Conservation (phyloP, 257 asterid species). For the Misopates orontium region DNA sequence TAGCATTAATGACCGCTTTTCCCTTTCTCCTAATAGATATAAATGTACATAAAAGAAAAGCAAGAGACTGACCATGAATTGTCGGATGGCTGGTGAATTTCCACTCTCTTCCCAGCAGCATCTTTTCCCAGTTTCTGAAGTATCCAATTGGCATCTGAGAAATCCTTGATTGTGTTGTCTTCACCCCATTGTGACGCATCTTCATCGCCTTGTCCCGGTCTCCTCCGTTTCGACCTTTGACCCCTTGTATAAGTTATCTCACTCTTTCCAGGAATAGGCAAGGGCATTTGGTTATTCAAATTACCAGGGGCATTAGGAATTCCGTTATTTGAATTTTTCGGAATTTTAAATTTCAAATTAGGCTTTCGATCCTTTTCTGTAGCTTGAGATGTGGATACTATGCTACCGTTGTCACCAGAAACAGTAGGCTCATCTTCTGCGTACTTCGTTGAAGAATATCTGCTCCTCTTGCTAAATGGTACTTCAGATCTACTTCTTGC, state of each 20-base stretch:
- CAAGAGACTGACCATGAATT: conserved; percentile 67
- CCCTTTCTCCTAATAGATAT: not conserved
- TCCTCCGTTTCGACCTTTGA: conserved; percentile 83
- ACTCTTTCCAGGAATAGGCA: conserved; percentile 56
- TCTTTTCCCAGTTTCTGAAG: conserved; percentile 92
- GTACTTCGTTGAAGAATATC: conserved; percentile 32
- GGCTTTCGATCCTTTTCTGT: conserved; percentile 58
- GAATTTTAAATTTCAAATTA: conserved; percentile 68
- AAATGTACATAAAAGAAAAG: not conserved
- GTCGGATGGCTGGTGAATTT: conserved; percentile 78
- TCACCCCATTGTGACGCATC: conserved; percentile 48
- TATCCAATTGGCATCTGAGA: conserved; percentile 89
- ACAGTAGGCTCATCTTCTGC: conserved; percentile 37
- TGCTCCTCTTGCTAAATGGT: conserved; percentile 46
- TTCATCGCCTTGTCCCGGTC: conserved; percentile 60
- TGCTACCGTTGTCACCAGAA: conserved; percentile 43
- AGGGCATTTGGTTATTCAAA: conserved; percentile 30
- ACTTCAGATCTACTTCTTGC: conserved; percentile 41
- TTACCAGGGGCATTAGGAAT: conserved; percentile 38
- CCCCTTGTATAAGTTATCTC: conserved; percentile 75
- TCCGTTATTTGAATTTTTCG: conserved; percentile 60
- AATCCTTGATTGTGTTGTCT: conserved; percentile 63
- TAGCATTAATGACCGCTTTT: not conserved
- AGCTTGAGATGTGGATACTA: conserved; percentile 37
- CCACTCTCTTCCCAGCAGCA: conserved; percentile 96